Conservation (phyloP, 106 monocot species). For the Dendrobium catenatum region DNA sequence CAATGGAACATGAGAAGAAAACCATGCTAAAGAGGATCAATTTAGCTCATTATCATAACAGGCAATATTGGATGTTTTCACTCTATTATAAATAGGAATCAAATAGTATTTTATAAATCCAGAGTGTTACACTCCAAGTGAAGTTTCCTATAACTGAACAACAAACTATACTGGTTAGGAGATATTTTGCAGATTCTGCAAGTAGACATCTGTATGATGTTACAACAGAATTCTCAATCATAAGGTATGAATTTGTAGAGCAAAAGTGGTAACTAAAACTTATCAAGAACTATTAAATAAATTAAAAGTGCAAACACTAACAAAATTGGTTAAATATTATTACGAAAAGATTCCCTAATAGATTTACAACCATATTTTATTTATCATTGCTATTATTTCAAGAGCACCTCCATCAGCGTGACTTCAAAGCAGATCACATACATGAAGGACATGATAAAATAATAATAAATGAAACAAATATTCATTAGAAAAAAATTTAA, state of each 20-base stretch:
- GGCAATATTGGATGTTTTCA: not conserved
- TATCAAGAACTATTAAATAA: not conserved
- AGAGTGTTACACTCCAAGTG: not conserved
- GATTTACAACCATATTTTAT: not conserved
- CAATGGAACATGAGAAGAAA: not conserved
- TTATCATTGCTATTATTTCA: not conserved
- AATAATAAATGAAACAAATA: not conserved
- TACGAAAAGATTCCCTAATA: not conserved
- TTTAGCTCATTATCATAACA: not conserved
- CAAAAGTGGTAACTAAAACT: not conserved
- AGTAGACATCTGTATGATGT: not conserved
- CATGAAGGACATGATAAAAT: constrained; percentile 3
- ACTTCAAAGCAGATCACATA: not conserved
- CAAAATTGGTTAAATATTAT: not conserved
- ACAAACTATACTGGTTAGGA: not conserved
- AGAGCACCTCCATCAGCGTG: not conserved
- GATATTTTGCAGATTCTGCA: not conserved
- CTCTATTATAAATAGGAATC: not conserved
- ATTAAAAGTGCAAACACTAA: not conserved
- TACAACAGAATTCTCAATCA: not conserved
- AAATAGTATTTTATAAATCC: not conserved
- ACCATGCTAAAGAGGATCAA: not conserved
- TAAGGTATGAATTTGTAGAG: not conserved
- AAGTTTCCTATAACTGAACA: not conserved
- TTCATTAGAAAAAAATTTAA: not conserved